Percentiles rank a stretch among this genome's conserved stretches.
These are phyloP conservation scores for Phytophthora idaei DNA, from an alignment of 352 stramenopile species.

Conservation along the genomic window DNA sequence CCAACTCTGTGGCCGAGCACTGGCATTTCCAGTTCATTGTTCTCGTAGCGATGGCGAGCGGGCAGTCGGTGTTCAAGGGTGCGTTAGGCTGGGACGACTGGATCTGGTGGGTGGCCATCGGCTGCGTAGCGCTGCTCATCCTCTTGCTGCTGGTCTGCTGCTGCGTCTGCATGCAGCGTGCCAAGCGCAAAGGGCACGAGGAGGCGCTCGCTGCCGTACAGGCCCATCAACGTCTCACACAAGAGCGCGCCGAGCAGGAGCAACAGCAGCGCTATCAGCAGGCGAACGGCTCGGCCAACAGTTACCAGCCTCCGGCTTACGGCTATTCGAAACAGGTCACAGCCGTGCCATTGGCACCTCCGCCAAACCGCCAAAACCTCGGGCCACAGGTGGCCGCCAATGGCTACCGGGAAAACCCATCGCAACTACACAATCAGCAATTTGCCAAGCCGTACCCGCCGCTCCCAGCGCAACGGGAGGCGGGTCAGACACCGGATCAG, in stretches of 20 bases:
- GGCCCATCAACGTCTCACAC: slow-evolving; percentile 50
- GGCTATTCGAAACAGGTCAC: slow-evolving; percentile 43
- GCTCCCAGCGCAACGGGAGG: slow-evolving; percentile 25
- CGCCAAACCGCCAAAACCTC: slow-evolving; percentile 32
- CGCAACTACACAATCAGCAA: slow-evolving; percentile 36
- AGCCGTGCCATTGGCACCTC: slow-evolving; percentile 28
- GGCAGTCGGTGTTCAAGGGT: slow-evolving; percentile 72
- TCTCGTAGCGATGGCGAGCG: slow-evolving; percentile 34
- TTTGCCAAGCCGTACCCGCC: slow-evolving; percentile 36
- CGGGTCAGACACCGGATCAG: slow-evolving; percentile 4
- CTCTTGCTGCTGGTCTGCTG: slow-evolving; percentile 75
- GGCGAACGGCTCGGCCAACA: slow-evolving; percentile 30
- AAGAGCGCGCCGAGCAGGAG: slow-evolving; percentile 47
- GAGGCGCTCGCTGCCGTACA: slow-evolving; percentile 69
- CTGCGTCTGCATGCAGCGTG: slow-evolving; percentile 77
- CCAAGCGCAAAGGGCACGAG: slow-evolving; percentile 77
- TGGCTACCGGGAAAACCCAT: slow-evolving; percentile 34
- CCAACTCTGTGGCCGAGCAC: neutral
- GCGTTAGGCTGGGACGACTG: slow-evolving; percentile 79
- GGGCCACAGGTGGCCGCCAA: slow-evolving; percentile 55
- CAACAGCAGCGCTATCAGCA: slow-evolving; percentile 55
- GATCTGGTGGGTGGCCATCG: slow-evolving; percentile 78
- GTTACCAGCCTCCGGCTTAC: slow-evolving; percentile 34
- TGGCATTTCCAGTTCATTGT: neutral
- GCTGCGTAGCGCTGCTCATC: slow-evolving; percentile 65